Conservation (phyloP, 345 rosid species). For the Kernera saxatilis region DNA sequence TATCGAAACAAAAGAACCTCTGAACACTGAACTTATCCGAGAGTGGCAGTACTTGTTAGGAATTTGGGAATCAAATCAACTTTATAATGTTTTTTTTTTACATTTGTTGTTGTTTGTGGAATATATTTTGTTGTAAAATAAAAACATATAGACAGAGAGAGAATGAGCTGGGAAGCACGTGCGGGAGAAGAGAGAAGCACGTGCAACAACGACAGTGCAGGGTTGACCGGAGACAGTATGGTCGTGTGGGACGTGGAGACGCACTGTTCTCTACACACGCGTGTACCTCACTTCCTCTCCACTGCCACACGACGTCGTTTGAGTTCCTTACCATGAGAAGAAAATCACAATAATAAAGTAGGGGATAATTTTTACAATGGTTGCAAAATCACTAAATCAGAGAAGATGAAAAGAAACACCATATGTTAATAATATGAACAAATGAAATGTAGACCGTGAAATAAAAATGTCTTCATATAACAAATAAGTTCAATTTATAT, state of each 20-base stretch:
- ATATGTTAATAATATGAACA: too few relatives aligned
- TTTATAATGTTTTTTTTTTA: background rate
- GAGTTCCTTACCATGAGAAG: background rate
- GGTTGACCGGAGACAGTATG: conserved; percentile 31
- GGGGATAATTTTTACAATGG: too few relatives aligned
- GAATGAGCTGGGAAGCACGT: conserved; percentile 32
- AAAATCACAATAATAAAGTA: background rate
- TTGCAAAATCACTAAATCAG: too few relatives aligned
- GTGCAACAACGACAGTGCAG: conserved; percentile 33
- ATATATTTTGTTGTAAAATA: background rate
- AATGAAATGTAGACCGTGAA: too few relatives aligned
- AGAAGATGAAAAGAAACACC: too few relatives aligned
- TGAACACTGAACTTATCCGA: conserved; percentile 16
- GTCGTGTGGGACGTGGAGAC: conserved; percentile 15
- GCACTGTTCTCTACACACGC: conserved; percentile 16
- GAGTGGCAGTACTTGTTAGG: conserved; percentile 27
- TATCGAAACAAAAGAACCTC: conserved; percentile 15
- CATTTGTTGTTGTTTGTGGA: background rate
- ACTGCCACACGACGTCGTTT: background rate
- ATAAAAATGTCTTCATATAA: too few relatives aligned
- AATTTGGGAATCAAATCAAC: conserved; percentile 25
- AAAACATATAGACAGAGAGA: background rate
- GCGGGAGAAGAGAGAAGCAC: conserved; percentile 20
- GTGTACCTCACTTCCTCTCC: conserved; percentile 11
- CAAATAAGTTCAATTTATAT: too few relatives aligned